Percentiles rank a stretch among this genome's conserved stretches.
Evolutionary conservation across 768 basidiomycete species (phyloP).

Genomic region (Mycena floridula): DNA sequence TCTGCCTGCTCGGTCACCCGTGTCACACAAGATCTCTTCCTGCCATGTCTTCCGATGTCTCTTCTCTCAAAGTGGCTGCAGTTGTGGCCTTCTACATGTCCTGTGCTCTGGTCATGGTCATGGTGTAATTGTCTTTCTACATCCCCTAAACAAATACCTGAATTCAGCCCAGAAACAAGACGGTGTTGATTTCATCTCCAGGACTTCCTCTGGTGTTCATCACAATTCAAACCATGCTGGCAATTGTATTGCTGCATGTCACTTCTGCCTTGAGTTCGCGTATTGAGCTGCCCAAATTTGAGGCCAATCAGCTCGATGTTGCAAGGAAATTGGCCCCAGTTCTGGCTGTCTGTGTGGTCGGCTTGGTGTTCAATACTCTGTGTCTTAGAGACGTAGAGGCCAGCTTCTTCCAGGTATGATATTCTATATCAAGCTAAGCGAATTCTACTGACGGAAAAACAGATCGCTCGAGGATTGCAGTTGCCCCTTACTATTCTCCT

Average conservation of each 20-base stretch:
- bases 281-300: conserved; percentile 53
- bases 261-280: conserved; percentile 40
- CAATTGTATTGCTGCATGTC: conserved; percentile 56
- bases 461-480: conserved; percentile 83
- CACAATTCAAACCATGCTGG: conserved; percentile 60
- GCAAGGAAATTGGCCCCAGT: conserved; percentile 59
- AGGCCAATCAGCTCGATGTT: conserved; percentile 37
- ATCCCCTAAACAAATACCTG: too few species aligned
- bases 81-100: conserved; percentile 78
- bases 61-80: conserved; percentile 52
- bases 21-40: neutral
- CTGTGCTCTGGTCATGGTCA: conserved; percentile 62
- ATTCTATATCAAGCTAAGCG: neutral
- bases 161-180: conserved; percentile 56
- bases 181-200: conserved; percentile 61
- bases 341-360: conserved; percentile 63
- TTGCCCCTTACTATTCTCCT: conserved; percentile 78
- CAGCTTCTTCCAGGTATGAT: conserved; percentile 67
- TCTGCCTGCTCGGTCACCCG: neutral
- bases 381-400: conserved; percentile 77
- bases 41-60: conserved; percentile 9
- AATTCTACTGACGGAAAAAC: too few species aligned
- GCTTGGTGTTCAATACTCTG: conserved; percentile 74
- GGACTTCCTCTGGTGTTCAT: conserved; percentile 66
- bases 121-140: too few species aligned